Evolutionary conservation across 148 eudicot species (phyloP).

Genomic region (Chenopodium quinoa): DNA sequence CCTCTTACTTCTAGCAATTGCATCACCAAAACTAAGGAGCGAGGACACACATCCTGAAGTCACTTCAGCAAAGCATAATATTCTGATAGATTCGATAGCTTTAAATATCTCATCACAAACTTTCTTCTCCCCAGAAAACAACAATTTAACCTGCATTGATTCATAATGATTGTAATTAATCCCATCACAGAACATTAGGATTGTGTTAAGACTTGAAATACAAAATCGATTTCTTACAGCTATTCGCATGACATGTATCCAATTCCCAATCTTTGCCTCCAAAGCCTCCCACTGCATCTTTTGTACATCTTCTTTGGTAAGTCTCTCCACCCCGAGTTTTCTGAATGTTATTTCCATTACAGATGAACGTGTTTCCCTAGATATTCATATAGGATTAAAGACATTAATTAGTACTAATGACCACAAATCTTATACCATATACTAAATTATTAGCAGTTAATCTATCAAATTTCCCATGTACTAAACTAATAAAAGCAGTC

Average conservation of each 20-base stretch:
- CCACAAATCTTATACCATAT: no score
- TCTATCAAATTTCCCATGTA: neutral
- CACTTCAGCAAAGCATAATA: constrained; percentile 76
- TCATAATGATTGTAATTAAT: constrained; percentile 2
- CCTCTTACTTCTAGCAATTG: constrained; percentile 88
- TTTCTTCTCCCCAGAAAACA: constrained; percentile 75
- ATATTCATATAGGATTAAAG: constrained; percentile 8
- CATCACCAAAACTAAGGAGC: constrained; percentile 95
- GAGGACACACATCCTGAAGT: constrained; percentile 57
- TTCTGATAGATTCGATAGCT: constrained; percentile 50
- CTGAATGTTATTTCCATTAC: constrained; percentile 67
- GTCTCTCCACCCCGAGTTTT: constrained; percentile 89
- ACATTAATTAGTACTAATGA: neutral
- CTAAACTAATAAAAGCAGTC: no score
- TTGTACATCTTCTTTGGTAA: constrained; percentile 88
- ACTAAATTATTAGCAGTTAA: no score
- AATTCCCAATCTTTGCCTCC: constrained; percentile 91
- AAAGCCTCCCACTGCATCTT: constrained; percentile 95
- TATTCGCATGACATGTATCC: constrained; percentile 93
- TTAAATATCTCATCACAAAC: constrained; percentile 75
- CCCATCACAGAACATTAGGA: neutral
- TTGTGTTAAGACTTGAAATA: neutral
- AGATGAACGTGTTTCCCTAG: constrained; percentile 71
- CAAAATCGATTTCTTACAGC: constrained; percentile 45
- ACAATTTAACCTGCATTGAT: constrained; percentile 66